Evolutionary conservation across 345 rosid species (phyloP), one percentile per base, ranked within the genome.

Genomic region (Hypericum androsaemum): DNA sequence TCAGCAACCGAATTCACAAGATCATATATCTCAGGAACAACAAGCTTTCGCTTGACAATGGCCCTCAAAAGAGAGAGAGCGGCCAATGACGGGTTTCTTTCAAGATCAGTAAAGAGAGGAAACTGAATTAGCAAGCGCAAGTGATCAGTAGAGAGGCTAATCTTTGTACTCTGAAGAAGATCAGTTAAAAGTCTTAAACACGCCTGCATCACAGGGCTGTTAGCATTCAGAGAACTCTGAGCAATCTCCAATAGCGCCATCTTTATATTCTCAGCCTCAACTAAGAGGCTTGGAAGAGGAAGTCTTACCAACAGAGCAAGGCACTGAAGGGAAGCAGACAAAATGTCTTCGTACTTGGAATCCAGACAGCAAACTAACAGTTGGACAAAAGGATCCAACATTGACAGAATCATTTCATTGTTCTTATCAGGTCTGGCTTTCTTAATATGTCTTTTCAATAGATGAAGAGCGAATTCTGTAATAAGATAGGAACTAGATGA

Each of bases 1-100:
- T 83, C 82, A 54, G 77, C 74, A 64, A 85, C 82, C 57, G 60
- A 88, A 54, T 65, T 45, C 45, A 75, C 75, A 47, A 85, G 28
- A 65, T 85, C 96, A 73, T 85, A 85, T 57, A 92, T 83, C 83
- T 85, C 94, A 68, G 67, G 95, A 67, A 80, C 96, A 49, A 74
- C 84, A 60, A 80, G 77, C 71, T 80, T 84, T 68, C 84, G 80
- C n/a, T 62, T 76, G 50, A 92, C 73, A 6, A 92, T 79, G 56
- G 94, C 94, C 62, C 77, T 80, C 48, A 92, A 73, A 58, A 92
- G 94, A 12, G 83, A 71, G 42, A 92, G 83, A 43, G 94, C 82
- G 49, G 74, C 52, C 70, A 52, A 63, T 39, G 95, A 83, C 49
- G 94, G 71, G 65, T 76, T 71, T 59, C 83, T 83, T 54, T 81